Conservation (phyloP, 495 filamentous ascomycete genomes). For the Aspergillus homomorphus region DNA sequence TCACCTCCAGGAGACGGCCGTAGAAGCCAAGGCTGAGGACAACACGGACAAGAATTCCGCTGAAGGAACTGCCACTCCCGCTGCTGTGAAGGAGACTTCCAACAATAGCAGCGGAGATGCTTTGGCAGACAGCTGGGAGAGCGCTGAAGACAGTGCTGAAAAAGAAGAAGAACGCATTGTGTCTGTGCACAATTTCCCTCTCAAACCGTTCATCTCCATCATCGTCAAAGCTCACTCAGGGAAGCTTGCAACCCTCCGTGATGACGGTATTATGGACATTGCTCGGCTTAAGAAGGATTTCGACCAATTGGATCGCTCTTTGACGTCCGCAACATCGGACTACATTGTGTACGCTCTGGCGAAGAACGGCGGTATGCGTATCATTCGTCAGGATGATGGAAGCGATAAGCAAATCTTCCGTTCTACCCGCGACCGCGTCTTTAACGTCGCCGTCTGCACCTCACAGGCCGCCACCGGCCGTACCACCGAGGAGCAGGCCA, state of each 20-base stretch:
- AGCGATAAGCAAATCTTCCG: conserved; percentile 86
- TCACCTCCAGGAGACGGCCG: conserved; percentile 35
- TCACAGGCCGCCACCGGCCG: conserved; percentile 42
- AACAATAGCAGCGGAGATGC: conserved; percentile 55
- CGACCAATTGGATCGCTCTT: conserved; percentile 90
- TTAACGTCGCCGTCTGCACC: conserved; percentile 82
- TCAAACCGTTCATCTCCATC: conserved; percentile 92
- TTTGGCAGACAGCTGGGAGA: conserved; percentile 70
- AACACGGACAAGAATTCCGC: conserved; percentile 23
- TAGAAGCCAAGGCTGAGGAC: conserved; percentile 23
- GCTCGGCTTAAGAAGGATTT: conserved; percentile 94
- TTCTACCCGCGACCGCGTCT: conserved; percentile 81
- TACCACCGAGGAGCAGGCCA: conserved; percentile 61
- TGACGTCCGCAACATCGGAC: conserved; percentile 83
- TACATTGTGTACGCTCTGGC: conserved; percentile 92
- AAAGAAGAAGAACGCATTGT: conserved; percentile 66
- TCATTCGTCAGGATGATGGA: conserved; percentile 92
- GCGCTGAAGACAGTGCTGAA: conserved; percentile 68
- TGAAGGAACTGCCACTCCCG: conserved; percentile 43
- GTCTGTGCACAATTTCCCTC: conserved; percentile 88
- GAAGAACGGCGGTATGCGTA: conserved; percentile 83
- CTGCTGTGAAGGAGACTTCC: conserved; percentile 57
- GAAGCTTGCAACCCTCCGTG: conserved; percentile 53
- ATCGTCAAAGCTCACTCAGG: conserved; percentile 35
- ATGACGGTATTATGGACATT: conserved; percentile 78